These are phyloP conservation scores for Dactylellina leptospora DNA, from an alignment of 2,329 filamentous ascomycete genomes.

Conservation along the genomic window DNA sequence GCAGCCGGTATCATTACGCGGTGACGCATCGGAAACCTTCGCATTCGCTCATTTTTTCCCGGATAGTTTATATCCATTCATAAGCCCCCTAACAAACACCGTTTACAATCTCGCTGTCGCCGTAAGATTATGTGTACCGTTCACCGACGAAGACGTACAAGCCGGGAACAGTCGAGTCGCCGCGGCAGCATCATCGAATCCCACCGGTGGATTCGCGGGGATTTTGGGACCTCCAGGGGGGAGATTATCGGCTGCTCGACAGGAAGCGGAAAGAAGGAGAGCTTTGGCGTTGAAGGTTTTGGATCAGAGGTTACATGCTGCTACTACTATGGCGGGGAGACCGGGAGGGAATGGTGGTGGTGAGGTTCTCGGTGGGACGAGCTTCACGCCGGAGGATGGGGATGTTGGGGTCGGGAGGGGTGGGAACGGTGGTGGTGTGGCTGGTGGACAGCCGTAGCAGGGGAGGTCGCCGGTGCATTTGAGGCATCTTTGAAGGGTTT, in stretches of 20 bases:
- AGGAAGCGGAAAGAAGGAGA: constrained; percentile 88
- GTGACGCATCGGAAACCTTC: constrained; percentile 95
- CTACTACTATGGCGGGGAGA: constrained; percentile 67
- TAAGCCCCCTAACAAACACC: constrained; percentile 76
- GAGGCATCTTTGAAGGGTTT: constrained; percentile 29
- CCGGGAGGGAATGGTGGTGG: constrained; percentile 20
- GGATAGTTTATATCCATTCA: constrained; percentile 77
- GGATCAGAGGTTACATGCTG: constrained; percentile 90
- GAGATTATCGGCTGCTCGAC: constrained; percentile 67
- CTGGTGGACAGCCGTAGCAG: constrained; percentile 18
- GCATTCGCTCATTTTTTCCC: constrained; percentile 97
- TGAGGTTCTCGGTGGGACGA: constrained; percentile 54
- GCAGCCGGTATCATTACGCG: constrained; percentile 73
- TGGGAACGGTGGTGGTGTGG: not conserved
- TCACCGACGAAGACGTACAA: constrained; percentile 80
- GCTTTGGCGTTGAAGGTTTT: constrained; percentile 89
- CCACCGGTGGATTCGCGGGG: constrained; percentile 35
- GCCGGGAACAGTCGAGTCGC: constrained; percentile 75
- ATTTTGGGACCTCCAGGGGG: constrained; percentile 60
- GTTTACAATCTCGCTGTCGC: constrained; percentile 79
- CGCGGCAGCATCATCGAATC: constrained; percentile 63
- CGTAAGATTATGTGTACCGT: constrained; percentile 81
- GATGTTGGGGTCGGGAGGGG: constrained; percentile 15
- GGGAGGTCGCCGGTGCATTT: constrained; percentile 22
- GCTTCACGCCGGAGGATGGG: constrained; percentile 48